Base-by-base conservation (phyloP, 2,329 filamentous ascomycete genomes). In the Scedosporium minutisporum region DNA sequence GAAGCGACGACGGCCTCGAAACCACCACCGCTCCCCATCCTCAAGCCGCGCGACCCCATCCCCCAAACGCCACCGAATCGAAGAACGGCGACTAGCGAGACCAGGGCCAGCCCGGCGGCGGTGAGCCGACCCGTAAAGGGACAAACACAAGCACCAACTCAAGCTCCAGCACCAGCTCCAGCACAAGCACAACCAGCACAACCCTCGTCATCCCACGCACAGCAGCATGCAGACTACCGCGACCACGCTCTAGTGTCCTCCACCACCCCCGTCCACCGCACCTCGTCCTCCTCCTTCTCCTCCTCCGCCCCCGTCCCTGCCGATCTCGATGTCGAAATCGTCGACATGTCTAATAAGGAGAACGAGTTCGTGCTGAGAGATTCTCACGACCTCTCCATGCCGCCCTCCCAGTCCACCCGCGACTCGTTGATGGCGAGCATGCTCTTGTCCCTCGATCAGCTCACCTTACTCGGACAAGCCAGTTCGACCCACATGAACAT, bases 351-450 rank as follows among this genome's bases (percentile, higher is more conserved):
- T 29, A 66, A 65, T 53, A 73, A 71, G 66, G 70, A 70, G 61
- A 69, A 68, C 69, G 68, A 71, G 51, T 73, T 66, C 66, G 65
- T 66, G 71, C 66, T 67, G 71, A 78, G 82, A 67, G 87, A 93
- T 75, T 91, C 89, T 58, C 93, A 97, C 79, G 93, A 96, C 73
- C 82, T 97, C 65, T 93, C 90, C 63, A 81, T 96, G 69, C 87
- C 87, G 60, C 85, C 89, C 58, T 82, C 87, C 65, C 85, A 90
- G 72, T 86, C 90, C 66, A 91, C 90, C 48, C 87, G 93, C 68
- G 91, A 96, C 71, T 97, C 93, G 42, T 87, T 99, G 67, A 91
- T 99, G 64, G 89, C 95, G 75, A 96, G 97, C 74, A 95, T 99
- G 88, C 86, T 97, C 65, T 81, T 95, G 67, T 96, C 93, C 48